Evolutionary conservation across 139 green algal species (phyloP).

Genomic region (Chlorokybus atmophyticus): DNA sequence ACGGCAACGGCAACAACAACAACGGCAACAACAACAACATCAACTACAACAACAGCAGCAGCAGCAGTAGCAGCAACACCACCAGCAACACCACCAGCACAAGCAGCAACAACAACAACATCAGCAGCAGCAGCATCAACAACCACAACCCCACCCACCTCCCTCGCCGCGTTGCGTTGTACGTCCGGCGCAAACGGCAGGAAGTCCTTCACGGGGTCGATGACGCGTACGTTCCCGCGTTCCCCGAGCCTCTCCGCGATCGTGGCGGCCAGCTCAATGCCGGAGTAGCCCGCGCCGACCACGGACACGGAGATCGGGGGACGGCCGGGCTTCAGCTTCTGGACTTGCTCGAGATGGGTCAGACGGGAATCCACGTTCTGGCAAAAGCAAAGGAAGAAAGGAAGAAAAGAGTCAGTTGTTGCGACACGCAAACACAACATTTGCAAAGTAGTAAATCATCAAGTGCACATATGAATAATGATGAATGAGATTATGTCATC

Average conservation of each 20-base stretch:
- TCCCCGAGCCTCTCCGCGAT: constrained; percentile 50
- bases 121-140: not conserved
- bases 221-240: constrained; percentile 41
- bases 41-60: not conserved
- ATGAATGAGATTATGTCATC: too few relatives aligned
- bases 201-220: constrained; percentile 44
- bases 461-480: too few relatives aligned
- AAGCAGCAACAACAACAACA: not conserved
- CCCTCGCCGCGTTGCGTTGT: constrained; percentile 48
- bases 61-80: not conserved
- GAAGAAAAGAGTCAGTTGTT: too few relatives aligned
- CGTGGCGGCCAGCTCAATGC: constrained; percentile 73
- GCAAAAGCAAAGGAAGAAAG: too few relatives aligned
- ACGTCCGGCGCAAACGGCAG: constrained; percentile 49
- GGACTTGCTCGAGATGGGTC: too few relatives aligned
- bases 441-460: too few relatives aligned
- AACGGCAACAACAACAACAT: not conserved
- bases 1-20: not conserved
- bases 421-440: too few relatives aligned
- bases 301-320: constrained; percentile 38
- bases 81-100: not conserved
- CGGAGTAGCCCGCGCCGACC: constrained; percentile 74
- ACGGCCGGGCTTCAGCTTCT: not conserved
- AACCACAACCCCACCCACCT: not conserved
- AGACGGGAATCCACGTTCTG: too few relatives aligned